Evolutionary conservation across 2,329 filamentous ascomycete species (phyloP).

Genomic region (Tolypocladium nubicola): DNA sequence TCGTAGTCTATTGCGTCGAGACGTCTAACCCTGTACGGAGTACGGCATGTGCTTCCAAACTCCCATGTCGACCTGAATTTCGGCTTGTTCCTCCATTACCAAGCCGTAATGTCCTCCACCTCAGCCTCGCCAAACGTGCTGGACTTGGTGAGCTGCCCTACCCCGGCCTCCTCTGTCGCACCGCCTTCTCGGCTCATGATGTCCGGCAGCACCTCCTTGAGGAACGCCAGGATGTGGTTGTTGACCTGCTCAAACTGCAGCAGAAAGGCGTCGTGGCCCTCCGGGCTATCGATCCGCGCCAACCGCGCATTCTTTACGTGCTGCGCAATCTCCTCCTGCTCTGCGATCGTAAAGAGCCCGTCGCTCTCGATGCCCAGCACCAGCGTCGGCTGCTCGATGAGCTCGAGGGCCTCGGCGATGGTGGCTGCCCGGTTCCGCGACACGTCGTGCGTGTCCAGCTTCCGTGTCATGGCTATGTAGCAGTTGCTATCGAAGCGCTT

Average conservation of each 20-base stretch:
- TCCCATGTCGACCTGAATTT: background rate
- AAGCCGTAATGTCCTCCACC: constrained; percentile 91
- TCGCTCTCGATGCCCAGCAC: constrained; percentile 93
- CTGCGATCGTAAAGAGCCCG: constrained; percentile 91
- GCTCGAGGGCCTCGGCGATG: constrained; percentile 63
- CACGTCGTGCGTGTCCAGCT: constrained; percentile 94
- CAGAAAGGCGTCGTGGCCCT: constrained; percentile 93
- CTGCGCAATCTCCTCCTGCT: constrained; percentile 84
- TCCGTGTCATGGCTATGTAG: constrained; percentile 97
- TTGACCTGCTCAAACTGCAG: constrained; percentile 98
- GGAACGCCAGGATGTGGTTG: constrained; percentile 70
- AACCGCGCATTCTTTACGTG: constrained; percentile 69
- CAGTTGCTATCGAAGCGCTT: constrained; percentile 96
- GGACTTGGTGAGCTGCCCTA: constrained; percentile 63
- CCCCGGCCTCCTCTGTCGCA: constrained; percentile 36
- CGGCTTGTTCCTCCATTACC: constrained; percentile 37
- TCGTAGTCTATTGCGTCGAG: background rate
- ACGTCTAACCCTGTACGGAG: background rate
- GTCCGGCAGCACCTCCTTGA: constrained; percentile 72
- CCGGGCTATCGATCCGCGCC: constrained; percentile 82
- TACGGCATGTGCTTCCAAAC: background rate
- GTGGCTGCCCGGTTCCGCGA: constrained; percentile 62
- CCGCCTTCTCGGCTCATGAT: constrained; percentile 63
- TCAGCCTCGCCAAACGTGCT: constrained; percentile 94
- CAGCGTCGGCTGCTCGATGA: constrained; percentile 81